Conservation (phyloP, 225 moss, liverwort and hornwort genomes). For the Polytrichum formosum region DNA sequence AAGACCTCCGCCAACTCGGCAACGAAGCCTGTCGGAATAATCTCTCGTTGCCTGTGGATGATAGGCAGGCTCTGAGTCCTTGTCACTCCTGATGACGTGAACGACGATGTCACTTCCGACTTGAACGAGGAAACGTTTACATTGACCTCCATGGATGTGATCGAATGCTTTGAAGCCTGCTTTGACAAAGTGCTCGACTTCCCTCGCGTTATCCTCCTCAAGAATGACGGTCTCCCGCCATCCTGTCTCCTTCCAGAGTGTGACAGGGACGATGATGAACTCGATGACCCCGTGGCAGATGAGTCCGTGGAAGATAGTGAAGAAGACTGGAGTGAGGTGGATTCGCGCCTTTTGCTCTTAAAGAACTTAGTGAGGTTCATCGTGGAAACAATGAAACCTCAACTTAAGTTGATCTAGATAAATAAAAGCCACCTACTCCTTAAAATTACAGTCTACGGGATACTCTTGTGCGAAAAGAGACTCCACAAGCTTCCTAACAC, state of each 20-base stretch:
- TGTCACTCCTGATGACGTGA: slow-evolving; percentile 4
- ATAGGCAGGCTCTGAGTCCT: slow-evolving; percentile 2
- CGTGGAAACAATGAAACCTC: background rate
- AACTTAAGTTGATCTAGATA: too few species aligned
- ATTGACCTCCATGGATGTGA: slow-evolving; percentile 3
- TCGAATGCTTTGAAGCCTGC: background rate
- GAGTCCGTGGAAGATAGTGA: background rate
- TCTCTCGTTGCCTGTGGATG: background rate
- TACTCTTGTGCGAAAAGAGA: too few species aligned
- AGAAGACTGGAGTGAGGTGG: slow-evolving; percentile 7
- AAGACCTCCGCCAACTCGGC: slow-evolving; percentile 38
- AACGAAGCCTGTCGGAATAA: background rate
- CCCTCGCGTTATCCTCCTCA: background rate
- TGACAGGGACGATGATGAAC: slow-evolving; percentile 4
- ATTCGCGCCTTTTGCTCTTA: slow-evolving; percentile 2
- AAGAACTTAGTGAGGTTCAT: slow-evolving; percentile 11
- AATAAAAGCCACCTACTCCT: too few species aligned
- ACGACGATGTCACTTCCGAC: slow-evolving; percentile 9
- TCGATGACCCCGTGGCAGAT: background rate
- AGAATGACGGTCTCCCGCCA: background rate
- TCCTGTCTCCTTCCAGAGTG: slow-evolving; percentile 1
- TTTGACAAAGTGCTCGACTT: background rate
- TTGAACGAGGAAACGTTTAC: slow-evolving; percentile 7
- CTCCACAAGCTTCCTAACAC: too few species aligned
- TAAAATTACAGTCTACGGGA: too few species aligned